These are phyloP conservation scores for Silene uniflora DNA, from an alignment of 148 eudicot genomes.

Conservation along the genomic window DNA sequence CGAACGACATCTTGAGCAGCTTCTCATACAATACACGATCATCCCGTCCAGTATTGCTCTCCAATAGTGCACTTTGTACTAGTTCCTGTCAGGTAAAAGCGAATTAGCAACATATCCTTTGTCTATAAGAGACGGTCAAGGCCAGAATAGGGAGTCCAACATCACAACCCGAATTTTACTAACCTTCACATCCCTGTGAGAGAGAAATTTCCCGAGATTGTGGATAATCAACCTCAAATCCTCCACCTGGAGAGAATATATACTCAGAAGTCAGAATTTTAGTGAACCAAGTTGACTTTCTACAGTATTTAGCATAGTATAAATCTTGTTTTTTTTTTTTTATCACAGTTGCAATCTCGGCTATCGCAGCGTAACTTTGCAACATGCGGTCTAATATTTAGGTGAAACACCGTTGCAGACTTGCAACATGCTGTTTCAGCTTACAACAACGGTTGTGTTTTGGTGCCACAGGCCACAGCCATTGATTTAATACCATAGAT, in stretches of 20 bases:
- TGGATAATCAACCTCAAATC: conserved; percentile 86
- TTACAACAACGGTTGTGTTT: no score
- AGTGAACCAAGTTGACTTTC: background rate
- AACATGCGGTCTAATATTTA: background rate
- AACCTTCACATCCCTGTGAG: conserved; percentile 95
- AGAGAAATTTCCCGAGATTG: conserved; percentile 71
- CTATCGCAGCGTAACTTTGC: background rate
- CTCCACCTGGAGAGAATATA: conserved; percentile 57
- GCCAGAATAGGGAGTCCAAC: background rate
- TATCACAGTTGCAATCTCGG: background rate
- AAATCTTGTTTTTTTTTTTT: background rate
- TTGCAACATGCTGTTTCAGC: no score
- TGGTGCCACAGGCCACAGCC: background rate
- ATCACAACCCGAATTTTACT: conserved; percentile 6
- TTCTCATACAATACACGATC: conserved; percentile 76
- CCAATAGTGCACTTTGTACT: conserved; percentile 91
- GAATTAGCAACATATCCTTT: background rate
- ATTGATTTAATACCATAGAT: background rate
- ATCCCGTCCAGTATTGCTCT: conserved; percentile 89
- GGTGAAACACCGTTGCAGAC: no score
- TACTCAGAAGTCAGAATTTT: no score
- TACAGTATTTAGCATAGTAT: background rate
- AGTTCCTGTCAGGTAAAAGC: conserved; percentile 53
- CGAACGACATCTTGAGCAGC: conserved; percentile 56
- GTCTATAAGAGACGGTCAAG: background rate